These are phyloP conservation scores for Leavenworthia alabamica DNA, from an alignment of 345 rosid genomes.

Conservation along the genomic window DNA sequence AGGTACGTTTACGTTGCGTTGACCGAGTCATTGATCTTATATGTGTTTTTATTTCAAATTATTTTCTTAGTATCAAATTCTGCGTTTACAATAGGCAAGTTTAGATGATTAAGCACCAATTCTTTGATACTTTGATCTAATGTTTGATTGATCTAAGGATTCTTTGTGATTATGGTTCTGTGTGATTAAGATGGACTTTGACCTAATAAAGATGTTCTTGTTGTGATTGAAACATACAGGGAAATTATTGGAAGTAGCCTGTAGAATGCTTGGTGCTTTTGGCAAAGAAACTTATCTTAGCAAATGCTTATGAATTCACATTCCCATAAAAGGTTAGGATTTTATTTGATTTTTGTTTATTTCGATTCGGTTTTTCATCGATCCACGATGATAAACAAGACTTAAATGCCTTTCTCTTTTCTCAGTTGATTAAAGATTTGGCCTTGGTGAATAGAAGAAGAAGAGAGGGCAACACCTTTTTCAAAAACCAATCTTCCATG, in stretches of 20 bases:
- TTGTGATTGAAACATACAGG: constrained; percentile 42
- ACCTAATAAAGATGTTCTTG: constrained; percentile 21
- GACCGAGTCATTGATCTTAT: not conserved
- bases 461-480: constrained; percentile 1
- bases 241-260: constrained; percentile 61
- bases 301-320: constrained; percentile 37
- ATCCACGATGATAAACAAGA: not conserved
- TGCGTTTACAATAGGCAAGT: not conserved
- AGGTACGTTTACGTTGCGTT: constrained; percentile 43
- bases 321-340: constrained; percentile 20
- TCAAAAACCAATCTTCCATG: not conserved
- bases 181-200: constrained; percentile 1
- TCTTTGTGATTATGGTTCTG: constrained; percentile 2
- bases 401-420: not conserved
- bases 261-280: constrained; percentile 52
- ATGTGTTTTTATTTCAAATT: not conserved
- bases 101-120: constrained; percentile 2
- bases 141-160: not conserved
- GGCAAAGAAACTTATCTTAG: constrained; percentile 48
- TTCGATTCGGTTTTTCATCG: not conserved
- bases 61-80: not conserved
- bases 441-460: constrained; percentile 18
- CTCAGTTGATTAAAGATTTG: constrained; percentile 12
- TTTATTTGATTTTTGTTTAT: not conserved
- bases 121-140: not conserved